Evolutionary conservation across 2,329 filamentous ascomycete genomes (phyloP), one percentile per base, ranked within the genome.

Genomic region (Chaetomium strumarium): DNA sequence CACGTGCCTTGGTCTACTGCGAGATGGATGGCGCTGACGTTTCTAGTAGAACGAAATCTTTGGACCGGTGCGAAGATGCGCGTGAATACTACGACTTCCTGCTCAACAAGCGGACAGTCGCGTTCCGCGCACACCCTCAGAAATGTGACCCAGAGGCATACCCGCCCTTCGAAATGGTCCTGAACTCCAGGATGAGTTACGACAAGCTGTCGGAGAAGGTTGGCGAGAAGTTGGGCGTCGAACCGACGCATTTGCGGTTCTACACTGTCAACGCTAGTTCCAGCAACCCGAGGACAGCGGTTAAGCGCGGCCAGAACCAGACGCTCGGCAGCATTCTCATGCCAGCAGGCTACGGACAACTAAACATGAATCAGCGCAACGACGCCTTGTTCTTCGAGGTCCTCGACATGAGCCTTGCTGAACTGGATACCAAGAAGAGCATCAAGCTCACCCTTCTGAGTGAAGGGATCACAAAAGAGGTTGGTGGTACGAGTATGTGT

Each of bases 11-110:
- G n/a, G 8, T 12, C 29, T 33, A 7, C 30, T 29, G 3, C 12
- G 13, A 31, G 10, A 38, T 10, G 6, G 17, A 19, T 39, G 62
- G 61, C 47, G 46, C 55, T 66, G 55, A 62, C 34, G n/a, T 36
- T 51, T 55, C 10, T 6, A 33, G 1, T 9, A 65, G 60, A 7
- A 51, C 58, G 7, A 74, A 69, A 61, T 69, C 67, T 7, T 70
- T 70, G 53, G 81, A 84, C 57, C 75, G 72, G 16, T 79, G 79
- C 52, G 77, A 84, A 13, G 89, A 95, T 64, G 89, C 90, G 1
- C 83, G 84, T 55, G 81, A 88, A 46, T 97, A 90, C 69, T 99
- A 99, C 68, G 93, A 99, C 64, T 96, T 95, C 67, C 78, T 99
- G 2, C 76, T 92, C 58, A 90, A 95, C 70, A 87, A 87, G 68